Evolutionary conservation across 140 eudicot species (phyloP), one percentile per base, ranked within the genome.

Genomic region (Oenanthe javanica): DNA sequence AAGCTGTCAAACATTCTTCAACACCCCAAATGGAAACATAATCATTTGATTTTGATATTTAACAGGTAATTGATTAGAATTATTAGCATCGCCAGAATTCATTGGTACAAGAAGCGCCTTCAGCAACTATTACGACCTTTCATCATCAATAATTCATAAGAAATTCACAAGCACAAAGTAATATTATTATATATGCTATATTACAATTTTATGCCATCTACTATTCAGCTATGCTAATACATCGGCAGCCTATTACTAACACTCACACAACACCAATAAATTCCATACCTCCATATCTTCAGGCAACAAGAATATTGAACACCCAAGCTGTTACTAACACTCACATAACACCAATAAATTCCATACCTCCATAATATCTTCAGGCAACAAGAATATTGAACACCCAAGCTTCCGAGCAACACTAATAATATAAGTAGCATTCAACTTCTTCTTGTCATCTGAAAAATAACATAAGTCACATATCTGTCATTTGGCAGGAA

Each of bases 401-500:
- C 98, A 94, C 48, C 98, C 98, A 79, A 94, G 96, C 85, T 94
- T 94, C 79, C 98, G 82, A 15, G 98, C 98, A 67, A 94, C 96
- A 83, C 98, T 94, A 86, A 92, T 92, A 51, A 90, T 94, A 79
- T 94, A 94, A 45, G 96, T 94, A 80, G 98, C 98, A 84, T 94
- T 94, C 83, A 92, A 78, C 89, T 91, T 92, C 86, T 92, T 94
- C 89, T 94, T 96, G 74, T 94, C 97, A 11, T 92, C 98, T 94
- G 84, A 70, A 69, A 85, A 36, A 36, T 52, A 43, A 84, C 36
- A 8, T 71, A 74, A 63, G 48, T 13, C 70, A 70, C 43, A 31
- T 40, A 54, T 51, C 72, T 46, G 59, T 77, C 71, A 69, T 47
- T 74, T 74, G 77, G 72, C 38, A 59, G 25, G 7, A 27, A 13